Percentiles rank a stretch among this genome's conserved stretches.
These are phyloP conservation scores for Protomyces inouyei DNA, from an alignment of 1,139 yeast species.

Conservation along the genomic window DNA sequence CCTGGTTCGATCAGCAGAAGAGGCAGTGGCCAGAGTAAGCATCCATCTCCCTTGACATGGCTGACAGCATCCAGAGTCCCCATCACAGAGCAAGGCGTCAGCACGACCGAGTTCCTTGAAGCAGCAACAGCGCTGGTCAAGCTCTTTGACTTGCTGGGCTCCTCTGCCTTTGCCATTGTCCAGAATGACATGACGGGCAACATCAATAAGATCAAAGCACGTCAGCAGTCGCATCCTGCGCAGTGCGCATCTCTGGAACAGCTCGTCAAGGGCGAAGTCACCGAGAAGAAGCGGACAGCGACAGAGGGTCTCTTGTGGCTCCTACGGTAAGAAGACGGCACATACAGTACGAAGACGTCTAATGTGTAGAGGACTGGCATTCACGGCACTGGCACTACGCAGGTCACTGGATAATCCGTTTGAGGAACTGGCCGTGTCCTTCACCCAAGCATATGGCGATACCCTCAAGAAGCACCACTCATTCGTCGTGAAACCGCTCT, in stretches of 20 bases:
- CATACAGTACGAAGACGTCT: not conserved
- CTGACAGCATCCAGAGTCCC: conserved; percentile 52
- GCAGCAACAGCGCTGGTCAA: conserved; percentile 81
- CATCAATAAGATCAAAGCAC: conserved; percentile 65
- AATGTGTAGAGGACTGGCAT: conserved; percentile 62
- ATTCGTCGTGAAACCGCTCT: conserved; percentile 75
- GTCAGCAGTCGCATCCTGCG: conserved; percentile 61
- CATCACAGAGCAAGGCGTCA: conserved; percentile 56
- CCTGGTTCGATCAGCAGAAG: conserved; percentile 24
- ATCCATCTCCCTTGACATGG: not conserved
- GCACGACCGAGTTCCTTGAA: conserved; percentile 69
- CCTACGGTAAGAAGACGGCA: conserved; percentile 39
- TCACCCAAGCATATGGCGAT: conserved; percentile 74
- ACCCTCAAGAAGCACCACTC: conserved; percentile 79
- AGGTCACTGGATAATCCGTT: conserved; percentile 61
- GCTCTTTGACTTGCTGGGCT: conserved; percentile 76
- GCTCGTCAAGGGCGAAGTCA: conserved; percentile 62
- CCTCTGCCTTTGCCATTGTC: conserved; percentile 78
- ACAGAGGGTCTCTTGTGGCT: conserved; percentile 92
- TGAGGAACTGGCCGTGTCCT: conserved; percentile 66
- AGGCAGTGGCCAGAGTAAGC: conserved; percentile 9
- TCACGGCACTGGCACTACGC: conserved; percentile 83
- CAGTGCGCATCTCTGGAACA: conserved; percentile 66
- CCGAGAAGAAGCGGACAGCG: conserved; percentile 64
- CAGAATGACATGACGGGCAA: conserved; percentile 88